Conservation (phyloP, 169 alveolate species). For the Plasmodium relictum region DNA sequence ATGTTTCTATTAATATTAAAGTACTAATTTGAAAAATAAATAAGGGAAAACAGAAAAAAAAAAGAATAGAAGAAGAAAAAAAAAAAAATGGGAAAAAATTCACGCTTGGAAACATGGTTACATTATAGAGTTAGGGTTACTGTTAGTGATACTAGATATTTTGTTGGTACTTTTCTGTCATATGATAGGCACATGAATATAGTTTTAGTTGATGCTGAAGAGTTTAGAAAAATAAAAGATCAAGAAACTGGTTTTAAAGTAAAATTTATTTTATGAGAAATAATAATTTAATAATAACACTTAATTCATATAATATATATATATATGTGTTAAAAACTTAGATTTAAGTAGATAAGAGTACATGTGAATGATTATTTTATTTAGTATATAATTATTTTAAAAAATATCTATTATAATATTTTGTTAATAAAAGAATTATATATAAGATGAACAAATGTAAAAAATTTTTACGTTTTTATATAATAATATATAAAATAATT, state of each 20-base stretch:
- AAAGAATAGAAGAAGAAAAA: background rate
- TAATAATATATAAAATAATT: no score
- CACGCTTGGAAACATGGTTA: slow-evolving; percentile 96
- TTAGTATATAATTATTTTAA: no score
- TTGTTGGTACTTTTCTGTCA: slow-evolving; percentile 99
- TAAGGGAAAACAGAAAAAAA: background rate
- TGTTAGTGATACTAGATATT: slow-evolving; percentile 94
- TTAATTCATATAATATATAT: background rate
- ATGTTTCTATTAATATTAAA: no score
- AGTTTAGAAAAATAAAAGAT: slow-evolving; percentile 93
- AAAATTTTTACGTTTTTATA: no score
- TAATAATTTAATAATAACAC: background rate
- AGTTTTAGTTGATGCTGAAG: slow-evolving; percentile 98
- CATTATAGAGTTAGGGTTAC: slow-evolving; percentile 97
- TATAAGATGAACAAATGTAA: no score
- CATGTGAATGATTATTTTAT: slow-evolving; percentile 30
- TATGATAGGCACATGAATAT: slow-evolving; percentile 98
- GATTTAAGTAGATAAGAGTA: slow-evolving; percentile 75
- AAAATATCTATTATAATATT: no score
- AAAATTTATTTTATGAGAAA: slow-evolving; percentile 29
- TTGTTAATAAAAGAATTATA: no score
- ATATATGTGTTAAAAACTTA: slow-evolving; percentile 24
- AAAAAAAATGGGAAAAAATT: slow-evolving; percentile 85
- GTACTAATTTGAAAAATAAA: background rate
- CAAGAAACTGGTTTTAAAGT: slow-evolving; percentile 76